A percentile compares a stretch with the other conserved stretches of the same genome.
Conservation (phyloP, 768 basidiomycete species). For the Tulasnella sp. region DNA sequence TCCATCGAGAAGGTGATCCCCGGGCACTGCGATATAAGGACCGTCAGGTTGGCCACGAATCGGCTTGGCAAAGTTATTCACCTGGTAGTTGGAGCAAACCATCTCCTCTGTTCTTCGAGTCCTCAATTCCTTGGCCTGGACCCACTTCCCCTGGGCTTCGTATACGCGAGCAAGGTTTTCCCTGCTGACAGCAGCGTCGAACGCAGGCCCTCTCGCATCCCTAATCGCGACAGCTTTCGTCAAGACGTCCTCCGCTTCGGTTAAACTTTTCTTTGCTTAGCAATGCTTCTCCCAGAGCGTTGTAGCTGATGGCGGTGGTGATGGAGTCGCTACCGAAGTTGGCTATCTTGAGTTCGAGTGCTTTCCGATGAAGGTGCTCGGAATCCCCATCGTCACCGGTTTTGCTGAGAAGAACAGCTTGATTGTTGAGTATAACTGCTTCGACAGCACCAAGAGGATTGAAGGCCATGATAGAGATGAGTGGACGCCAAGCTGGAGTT, state of each 20-base stretch:
- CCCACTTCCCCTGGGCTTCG: constrained; percentile 32
- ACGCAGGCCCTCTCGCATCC: constrained; percentile 24
- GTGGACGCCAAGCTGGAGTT: background rate
- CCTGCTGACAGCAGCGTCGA: constrained; percentile 34
- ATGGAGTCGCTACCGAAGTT: constrained; percentile 26
- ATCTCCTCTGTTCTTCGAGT: constrained; percentile 28
- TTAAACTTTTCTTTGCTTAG: constrained; percentile 32
- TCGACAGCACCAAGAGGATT: background rate
- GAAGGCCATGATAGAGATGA: background rate
- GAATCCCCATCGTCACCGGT: constrained; percentile 29
- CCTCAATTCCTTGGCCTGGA: constrained; percentile 31
- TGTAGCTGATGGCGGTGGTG: constrained; percentile 31
- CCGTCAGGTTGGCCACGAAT: background rate
- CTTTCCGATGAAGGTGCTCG: constrained; percentile 31
- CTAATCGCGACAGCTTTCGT: constrained; percentile 31
- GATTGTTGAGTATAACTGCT: constrained; percentile 26
- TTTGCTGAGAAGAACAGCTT: constrained; percentile 24
- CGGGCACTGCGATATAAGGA: background rate
- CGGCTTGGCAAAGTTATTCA: constrained; percentile 7
- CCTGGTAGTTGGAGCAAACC: constrained; percentile 30
- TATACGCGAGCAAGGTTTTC: constrained; percentile 36
- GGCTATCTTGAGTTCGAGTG: constrained; percentile 30
- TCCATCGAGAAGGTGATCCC: background rate
- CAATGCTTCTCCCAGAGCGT: constrained; percentile 35
- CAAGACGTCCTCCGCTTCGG: constrained; percentile 36